Conservation (phyloP, 345 rosid species). For the Adansonia digitata region DNA sequence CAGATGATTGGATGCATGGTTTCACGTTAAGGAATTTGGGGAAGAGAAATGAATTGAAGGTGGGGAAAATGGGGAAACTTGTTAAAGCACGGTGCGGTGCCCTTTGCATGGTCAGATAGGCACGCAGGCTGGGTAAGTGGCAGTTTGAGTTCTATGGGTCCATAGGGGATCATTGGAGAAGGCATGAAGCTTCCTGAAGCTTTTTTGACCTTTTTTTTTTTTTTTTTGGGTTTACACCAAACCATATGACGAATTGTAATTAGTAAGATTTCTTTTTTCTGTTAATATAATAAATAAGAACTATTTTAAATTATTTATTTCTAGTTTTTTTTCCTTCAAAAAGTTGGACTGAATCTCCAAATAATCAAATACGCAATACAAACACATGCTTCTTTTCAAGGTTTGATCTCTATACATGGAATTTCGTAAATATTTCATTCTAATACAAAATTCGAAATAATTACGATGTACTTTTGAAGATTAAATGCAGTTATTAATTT, state of each 20-base stretch:
- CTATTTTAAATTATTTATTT: background rate
- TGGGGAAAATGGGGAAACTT: background rate
- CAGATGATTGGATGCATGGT: background rate
- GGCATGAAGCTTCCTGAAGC: background rate
- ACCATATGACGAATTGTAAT: slow-evolving; percentile 27
- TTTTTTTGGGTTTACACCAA: background rate
- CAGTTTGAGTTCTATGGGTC: background rate
- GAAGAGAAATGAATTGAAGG: background rate
- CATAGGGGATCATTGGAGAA: background rate
- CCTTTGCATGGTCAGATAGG: background rate
- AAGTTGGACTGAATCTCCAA: background rate
- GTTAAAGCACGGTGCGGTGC: background rate
- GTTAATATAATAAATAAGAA: slow-evolving; percentile 21
- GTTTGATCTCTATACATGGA: no score
- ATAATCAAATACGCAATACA: background rate
- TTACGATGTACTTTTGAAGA: no score
- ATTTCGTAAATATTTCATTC: no score
- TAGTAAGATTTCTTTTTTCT: background rate
- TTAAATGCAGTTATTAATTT: no score
- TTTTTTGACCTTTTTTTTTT: no score
- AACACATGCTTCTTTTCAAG: background rate
- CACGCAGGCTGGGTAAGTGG: background rate
- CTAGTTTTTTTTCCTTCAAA: background rate
- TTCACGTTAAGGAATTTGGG: background rate
- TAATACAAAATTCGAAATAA: no score